Conservation (phyloP, 768 basidiomycete species). For the Lentinula guzmanii region DNA sequence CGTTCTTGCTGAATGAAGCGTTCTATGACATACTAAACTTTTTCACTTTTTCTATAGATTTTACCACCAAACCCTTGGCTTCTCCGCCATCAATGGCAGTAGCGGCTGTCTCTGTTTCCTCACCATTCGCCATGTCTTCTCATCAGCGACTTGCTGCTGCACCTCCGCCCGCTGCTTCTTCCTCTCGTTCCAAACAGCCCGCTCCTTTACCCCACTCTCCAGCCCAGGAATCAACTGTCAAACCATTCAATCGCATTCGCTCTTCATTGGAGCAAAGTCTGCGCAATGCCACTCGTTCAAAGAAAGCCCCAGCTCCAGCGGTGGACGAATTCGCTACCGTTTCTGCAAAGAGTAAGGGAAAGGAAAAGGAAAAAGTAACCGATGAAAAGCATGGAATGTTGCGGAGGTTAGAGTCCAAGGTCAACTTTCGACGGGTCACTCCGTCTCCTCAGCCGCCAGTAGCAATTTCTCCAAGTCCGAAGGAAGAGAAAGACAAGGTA, state of each 20-base stretch:
- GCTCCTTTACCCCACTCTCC: constrained; percentile 25
- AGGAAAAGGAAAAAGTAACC: constrained; percentile 38
- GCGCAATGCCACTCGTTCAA: constrained; percentile 57
- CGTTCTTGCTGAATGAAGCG: background rate
- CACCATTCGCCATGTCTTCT: constrained; percentile 30
- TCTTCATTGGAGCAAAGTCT: constrained; percentile 64
- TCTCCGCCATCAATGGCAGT: constrained; percentile 3
- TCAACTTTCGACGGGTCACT: constrained; percentile 36
- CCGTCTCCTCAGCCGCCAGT: constrained; percentile 13
- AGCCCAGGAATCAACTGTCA: constrained; percentile 33
- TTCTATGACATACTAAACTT: background rate
- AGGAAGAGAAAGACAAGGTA: constrained; percentile 22
- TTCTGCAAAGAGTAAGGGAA: constrained; percentile 30
- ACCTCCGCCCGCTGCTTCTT: constrained; percentile 26
- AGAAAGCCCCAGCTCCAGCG: constrained; percentile 28
- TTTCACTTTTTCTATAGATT: background rate
- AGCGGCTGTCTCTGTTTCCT: constrained; percentile 30
- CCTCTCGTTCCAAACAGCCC: constrained; percentile 34
- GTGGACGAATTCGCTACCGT: constrained; percentile 40
- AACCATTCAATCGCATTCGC: constrained; percentile 58
- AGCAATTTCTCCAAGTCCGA: constrained; percentile 4
- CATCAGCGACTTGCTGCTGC: constrained; percentile 26
- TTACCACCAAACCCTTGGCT: background rate
- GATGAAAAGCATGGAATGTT: constrained; percentile 42
- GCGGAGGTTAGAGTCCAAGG: constrained; percentile 41